phyloP scores from a whole-genome alignment of 83 land plant genomes.

The Picea mariana region DNA sequence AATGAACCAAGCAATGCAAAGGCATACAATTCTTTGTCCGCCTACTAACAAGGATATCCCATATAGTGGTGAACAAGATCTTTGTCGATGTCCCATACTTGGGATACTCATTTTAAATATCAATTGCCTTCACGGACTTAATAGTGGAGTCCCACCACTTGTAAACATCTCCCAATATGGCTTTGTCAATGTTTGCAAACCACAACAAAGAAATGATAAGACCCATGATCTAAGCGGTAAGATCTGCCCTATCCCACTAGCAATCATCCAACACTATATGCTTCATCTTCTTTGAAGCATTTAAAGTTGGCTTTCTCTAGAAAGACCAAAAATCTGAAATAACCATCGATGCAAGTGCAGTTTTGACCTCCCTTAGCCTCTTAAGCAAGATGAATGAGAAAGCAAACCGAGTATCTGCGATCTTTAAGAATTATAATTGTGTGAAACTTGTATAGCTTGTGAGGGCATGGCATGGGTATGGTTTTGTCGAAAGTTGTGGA shows the following conservation, averaged over 20 bases:
- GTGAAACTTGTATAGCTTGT: neutral
- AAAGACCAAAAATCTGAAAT: neutral
- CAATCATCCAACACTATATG: neutral
- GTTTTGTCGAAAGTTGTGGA: neutral
- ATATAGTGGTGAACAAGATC: neutral
- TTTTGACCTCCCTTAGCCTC: neutral
- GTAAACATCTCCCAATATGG: conserved; percentile 2
- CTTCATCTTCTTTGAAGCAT: neutral
- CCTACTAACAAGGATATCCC: neutral
- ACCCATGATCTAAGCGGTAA: neutral
- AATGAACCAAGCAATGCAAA: neutral
- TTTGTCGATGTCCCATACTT: neutral
- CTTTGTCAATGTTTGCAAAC: neutral
- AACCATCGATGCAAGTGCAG: neutral
- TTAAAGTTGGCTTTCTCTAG: neutral
- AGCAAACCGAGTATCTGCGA: neutral
- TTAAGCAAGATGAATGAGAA: neutral
- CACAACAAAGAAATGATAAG: neutral
- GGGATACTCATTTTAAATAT: neutral
- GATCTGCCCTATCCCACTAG: neutral
- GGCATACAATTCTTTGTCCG: neutral
- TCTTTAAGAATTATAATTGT: neutral
- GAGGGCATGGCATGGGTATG: neutral
- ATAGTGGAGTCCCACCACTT: neutral
- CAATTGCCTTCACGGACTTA: neutral